phyloP scores from a whole-genome alignment of 2,329 filamentous ascomycete genomes.

The Fusarium sp. region DNA sequence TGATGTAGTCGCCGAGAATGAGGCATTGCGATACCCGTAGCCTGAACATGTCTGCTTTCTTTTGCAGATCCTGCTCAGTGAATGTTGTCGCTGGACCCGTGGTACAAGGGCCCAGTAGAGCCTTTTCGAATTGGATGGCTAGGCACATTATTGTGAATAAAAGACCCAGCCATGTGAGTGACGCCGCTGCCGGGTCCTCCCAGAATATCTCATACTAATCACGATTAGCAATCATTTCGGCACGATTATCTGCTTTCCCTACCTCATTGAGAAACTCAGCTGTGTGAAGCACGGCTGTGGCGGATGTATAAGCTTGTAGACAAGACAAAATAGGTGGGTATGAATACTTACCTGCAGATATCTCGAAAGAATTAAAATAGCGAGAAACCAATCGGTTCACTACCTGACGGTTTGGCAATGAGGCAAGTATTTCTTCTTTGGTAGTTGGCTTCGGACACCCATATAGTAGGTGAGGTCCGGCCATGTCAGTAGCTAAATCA shows the following conservation, averaged over 20 bases:
- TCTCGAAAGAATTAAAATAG: conserved; percentile 54
- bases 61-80: conserved; percentile 7
- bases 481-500: not conserved
- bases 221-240: not conserved
- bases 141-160: conserved; percentile 61
- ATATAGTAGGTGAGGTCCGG: conserved; percentile 51
- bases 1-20: conserved; percentile 56
- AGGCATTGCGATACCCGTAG: conserved; percentile 50
- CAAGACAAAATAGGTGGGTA: no score
- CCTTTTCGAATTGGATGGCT: conserved; percentile 44
- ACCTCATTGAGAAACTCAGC: conserved; percentile 21
- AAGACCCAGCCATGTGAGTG: conserved; percentile 61
- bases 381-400: conserved; percentile 54
- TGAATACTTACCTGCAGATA: conserved; percentile 30
- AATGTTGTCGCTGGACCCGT: not conserved
- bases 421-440: conserved; percentile 50
- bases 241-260: no score
- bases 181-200: conserved; percentile 52
- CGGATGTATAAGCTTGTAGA: not conserved
- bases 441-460: conserved; percentile 44
- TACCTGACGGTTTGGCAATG: conserved; percentile 50
- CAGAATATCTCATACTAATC: conserved; percentile 60
- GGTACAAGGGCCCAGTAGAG: conserved; percentile 8
- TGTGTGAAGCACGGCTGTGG: conserved; percentile 9
- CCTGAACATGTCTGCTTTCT: conserved; percentile 3